Conservation (phyloP, 441 rosid genomes). For the Mallotus japonicus region DNA sequence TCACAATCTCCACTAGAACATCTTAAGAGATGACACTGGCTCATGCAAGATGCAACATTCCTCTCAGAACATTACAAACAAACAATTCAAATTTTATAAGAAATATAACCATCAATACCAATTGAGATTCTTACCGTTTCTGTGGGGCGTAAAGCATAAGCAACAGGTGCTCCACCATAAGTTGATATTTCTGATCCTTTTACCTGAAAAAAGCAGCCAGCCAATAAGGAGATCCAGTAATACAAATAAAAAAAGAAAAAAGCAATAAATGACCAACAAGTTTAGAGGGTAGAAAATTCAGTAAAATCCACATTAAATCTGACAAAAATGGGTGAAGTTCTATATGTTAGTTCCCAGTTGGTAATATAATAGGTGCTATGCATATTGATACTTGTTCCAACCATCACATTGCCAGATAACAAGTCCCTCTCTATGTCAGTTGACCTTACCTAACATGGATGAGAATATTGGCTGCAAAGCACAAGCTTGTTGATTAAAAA, state of each 20-base stretch:
- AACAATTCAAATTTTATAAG: not conserved
- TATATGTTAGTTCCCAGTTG: not conserved
- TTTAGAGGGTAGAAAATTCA: not conserved
- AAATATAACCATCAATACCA: slow-evolving; percentile 11
- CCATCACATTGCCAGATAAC: not conserved
- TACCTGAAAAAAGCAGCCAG: slow-evolving; percentile 44
- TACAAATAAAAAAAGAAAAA: not conserved
- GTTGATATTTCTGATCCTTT: slow-evolving; percentile 78
- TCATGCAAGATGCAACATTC: not conserved
- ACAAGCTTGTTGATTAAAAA: not conserved
- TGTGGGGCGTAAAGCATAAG: slow-evolving; percentile 64
- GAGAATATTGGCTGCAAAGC: not conserved
- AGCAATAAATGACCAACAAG: not conserved
- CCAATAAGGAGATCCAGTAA: not conserved
- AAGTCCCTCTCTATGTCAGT: not conserved
- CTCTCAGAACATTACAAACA: not conserved
- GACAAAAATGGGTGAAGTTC: too few relatives aligned
- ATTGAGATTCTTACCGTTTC: slow-evolving; percentile 61
- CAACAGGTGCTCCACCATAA: slow-evolving; percentile 76
- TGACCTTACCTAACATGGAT: not conserved
- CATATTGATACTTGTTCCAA: not conserved
- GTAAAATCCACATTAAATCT: not conserved
- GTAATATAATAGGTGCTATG: not conserved
- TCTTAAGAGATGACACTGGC: not conserved
- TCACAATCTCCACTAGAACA: not conserved